Conservation (phyloP, 768 basidiomycete genomes). For the Tulasnella sp. region DNA sequence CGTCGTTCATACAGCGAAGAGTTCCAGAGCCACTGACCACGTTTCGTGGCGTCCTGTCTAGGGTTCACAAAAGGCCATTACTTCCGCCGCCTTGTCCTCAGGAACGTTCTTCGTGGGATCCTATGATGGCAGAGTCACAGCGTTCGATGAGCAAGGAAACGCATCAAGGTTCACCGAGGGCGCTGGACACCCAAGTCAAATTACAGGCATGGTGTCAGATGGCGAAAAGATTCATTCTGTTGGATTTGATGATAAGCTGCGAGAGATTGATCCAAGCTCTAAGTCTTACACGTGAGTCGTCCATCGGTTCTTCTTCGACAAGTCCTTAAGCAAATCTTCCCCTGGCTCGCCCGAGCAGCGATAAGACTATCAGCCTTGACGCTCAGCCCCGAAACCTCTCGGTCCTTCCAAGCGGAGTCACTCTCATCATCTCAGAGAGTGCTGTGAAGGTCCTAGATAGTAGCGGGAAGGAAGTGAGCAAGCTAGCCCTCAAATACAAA, state of each 20-base stretch:
- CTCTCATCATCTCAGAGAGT: slow-evolving; percentile 59
- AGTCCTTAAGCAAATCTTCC: background rate
- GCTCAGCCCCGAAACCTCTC: slow-evolving; percentile 49
- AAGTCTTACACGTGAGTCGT: slow-evolving; percentile 52
- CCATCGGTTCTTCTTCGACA: background rate
- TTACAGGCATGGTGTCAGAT: slow-evolving; percentile 60
- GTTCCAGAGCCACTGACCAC: background rate
- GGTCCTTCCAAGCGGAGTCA: slow-evolving; percentile 62
- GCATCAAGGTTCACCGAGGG: slow-evolving; percentile 11
- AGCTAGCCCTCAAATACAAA: slow-evolving; percentile 55
- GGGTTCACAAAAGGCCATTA: slow-evolving; percentile 84
- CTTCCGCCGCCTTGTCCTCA: slow-evolving; percentile 53
- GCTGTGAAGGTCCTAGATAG: slow-evolving; percentile 64
- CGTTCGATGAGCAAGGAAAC: slow-evolving; percentile 55
- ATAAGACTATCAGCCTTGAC: slow-evolving; percentile 40
- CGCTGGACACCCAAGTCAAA: slow-evolving; percentile 65
- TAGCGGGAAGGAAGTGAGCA: slow-evolving; percentile 66
- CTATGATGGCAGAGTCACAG: slow-evolving; percentile 70
- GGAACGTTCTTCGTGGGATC: slow-evolving; percentile 78
- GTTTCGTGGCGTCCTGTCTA: slow-evolving; percentile 42
- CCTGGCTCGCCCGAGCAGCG: background rate
- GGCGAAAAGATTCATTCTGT: slow-evolving; percentile 63
- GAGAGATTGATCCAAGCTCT: slow-evolving; percentile 60
- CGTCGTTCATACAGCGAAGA: slow-evolving; percentile 32
- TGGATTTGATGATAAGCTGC: slow-evolving; percentile 79